These are phyloP conservation scores for Serendipita indica DNA, from an alignment of 768 basidiomycete species.

Conservation along the genomic window DNA sequence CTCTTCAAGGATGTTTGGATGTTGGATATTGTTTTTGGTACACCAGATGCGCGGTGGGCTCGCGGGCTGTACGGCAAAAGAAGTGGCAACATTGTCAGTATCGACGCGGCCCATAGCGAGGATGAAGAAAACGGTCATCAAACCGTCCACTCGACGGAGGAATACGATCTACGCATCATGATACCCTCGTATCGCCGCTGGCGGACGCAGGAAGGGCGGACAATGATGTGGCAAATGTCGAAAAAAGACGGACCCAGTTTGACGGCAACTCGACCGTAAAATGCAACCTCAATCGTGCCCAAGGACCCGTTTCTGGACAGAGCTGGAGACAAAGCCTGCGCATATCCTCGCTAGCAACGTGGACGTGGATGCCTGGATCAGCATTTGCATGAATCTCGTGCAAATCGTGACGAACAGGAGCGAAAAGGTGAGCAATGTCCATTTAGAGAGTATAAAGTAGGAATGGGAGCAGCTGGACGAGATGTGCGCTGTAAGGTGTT, in stretches of 20 bases:
- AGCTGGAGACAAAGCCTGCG: conserved; percentile 1
- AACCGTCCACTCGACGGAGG: not conserved
- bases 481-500: no score
- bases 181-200: not conserved
- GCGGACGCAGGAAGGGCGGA: not conserved
- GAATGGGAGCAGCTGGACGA: no score
- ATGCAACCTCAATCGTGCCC: not conserved
- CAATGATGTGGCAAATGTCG: not conserved
- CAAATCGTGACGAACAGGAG: not conserved
- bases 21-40: not conserved
- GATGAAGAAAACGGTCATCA: not conserved
- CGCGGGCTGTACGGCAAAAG: not conserved
- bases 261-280: conserved; percentile 3
- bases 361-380: not conserved
- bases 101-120: not conserved
- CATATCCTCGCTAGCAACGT: not conserved
- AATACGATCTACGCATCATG: not conserved
- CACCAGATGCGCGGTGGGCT: not conserved
- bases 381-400: not conserved
- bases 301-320: not conserved
- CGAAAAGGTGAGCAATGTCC: conserved; percentile 6
- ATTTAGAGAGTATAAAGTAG: no score
- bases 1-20: not conserved
- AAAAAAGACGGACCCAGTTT: not conserved
- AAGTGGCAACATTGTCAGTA: conserved; percentile 5